phyloP scores from a whole-genome alignment of 2,329 filamentous ascomycete species.

The Penicillium sclerotiorum region DNA sequence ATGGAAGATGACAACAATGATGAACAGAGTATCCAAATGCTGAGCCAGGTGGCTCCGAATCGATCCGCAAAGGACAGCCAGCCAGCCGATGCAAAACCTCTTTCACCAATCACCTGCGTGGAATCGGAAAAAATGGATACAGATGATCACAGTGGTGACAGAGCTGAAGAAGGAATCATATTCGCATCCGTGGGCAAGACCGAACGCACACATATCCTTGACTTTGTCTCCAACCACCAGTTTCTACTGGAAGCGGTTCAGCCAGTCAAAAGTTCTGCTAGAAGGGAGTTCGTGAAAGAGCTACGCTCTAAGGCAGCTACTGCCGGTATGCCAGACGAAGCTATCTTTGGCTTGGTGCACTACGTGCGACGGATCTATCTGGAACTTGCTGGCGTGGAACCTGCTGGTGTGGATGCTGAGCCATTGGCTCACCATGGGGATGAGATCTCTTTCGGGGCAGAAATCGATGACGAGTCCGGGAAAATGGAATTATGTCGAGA shows the following conservation, averaged over 20 bases:
- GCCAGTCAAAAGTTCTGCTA: constrained; percentile 19
- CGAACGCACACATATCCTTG: constrained; percentile 13
- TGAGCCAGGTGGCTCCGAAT: too few species aligned
- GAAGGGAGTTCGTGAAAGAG: constrained; percentile 23
- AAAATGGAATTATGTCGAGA: neutral
- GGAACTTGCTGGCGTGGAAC: constrained; percentile 7
- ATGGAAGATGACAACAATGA: constrained; percentile 8
- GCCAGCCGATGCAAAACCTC: neutral
- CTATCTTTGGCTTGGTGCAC: constrained; percentile 16
- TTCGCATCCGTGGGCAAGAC: constrained; percentile 16
- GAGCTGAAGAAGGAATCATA: constrained; percentile 16
- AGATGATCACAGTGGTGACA: neutral
- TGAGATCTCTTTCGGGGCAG: constrained; percentile 24
- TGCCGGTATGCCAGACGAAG: constrained; percentile 18
- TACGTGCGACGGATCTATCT: constrained; percentile 30
- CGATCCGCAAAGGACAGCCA: neutral
- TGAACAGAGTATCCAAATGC: neutral
- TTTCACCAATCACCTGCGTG: too few species aligned
- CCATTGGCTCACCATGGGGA: neutral
- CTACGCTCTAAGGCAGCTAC: too few species aligned
- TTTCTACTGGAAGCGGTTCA: constrained; percentile 21
- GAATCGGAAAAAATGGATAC: too few species aligned
- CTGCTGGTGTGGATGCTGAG: neutral
- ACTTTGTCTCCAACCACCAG: constrained; percentile 19
- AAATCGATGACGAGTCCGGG: constrained; percentile 20